These are phyloP conservation scores for Fusarium sp. DNA, from an alignment of 2,329 filamentous ascomycete species.

Conservation along the genomic window DNA sequence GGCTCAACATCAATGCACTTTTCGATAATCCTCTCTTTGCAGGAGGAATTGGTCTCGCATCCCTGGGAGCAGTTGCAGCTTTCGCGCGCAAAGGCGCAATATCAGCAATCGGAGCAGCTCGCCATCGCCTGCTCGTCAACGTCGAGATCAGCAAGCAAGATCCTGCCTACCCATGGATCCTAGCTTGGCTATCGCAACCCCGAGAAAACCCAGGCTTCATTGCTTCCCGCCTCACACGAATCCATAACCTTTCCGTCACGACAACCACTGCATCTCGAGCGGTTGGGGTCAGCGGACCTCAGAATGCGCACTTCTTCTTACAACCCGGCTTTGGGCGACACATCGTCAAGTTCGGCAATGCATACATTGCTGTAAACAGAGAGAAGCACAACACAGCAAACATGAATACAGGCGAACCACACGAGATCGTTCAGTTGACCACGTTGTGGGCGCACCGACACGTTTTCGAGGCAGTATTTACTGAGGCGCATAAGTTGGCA, in stretches of 20 bases:
- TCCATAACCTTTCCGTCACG: slow-evolving; percentile 70
- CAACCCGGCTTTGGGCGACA: slow-evolving; percentile 93
- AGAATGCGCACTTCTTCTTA: slow-evolving; percentile 84
- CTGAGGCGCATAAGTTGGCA: slow-evolving; percentile 85
- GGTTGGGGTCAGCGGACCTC: slow-evolving; percentile 71
- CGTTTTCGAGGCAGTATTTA: slow-evolving; percentile 90
- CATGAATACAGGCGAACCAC: slow-evolving; percentile 85
- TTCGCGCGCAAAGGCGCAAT: slow-evolving; percentile 84
- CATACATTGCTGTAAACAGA: slow-evolving; percentile 88
- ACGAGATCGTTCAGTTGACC: slow-evolving; percentile 93
- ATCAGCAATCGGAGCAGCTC: slow-evolving; percentile 78
- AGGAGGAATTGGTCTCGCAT: slow-evolving; percentile 89
- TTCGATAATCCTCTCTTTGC: slow-evolving; percentile 74
- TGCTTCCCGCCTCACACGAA: slow-evolving; percentile 68
- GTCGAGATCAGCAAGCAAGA: slow-evolving; percentile 96
- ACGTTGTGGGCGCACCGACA: slow-evolving; percentile 90
- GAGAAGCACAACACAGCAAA: slow-evolving; percentile 88
- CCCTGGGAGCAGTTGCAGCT: slow-evolving; percentile 83
- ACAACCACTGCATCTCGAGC: slow-evolving; percentile 72
- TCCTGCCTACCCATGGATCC: slow-evolving; percentile 91
- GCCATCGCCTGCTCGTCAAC: slow-evolving; percentile 89
- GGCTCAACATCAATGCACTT: slow-evolving; percentile 67
- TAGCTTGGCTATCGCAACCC: slow-evolving; percentile 92
- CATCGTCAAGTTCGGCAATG: slow-evolving; percentile 85
- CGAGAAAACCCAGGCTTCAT: slow-evolving; percentile 74